Conservation (phyloP, 2,329 filamentous ascomycete genomes). For the Huntiella bhutanensis region DNA sequence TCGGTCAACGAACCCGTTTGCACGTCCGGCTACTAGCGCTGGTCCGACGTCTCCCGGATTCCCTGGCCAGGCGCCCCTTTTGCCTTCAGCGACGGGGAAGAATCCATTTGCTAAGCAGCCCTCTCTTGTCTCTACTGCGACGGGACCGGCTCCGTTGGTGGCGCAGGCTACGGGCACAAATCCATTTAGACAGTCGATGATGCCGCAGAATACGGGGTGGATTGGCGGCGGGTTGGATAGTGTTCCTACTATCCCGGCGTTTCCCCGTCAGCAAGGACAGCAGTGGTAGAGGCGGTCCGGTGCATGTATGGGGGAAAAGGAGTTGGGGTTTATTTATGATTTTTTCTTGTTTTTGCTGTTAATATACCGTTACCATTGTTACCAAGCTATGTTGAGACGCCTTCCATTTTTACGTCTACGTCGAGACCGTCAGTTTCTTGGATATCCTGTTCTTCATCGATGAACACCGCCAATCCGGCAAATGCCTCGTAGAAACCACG, state of each 20-base stretch:
- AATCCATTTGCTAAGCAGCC: conserved; percentile 38
- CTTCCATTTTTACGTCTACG: neutral
- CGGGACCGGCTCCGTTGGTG: conserved; percentile 32
- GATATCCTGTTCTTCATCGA: conserved; percentile 50
- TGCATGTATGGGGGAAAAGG: neutral
- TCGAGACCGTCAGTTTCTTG: neutral
- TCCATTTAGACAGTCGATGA: conserved; percentile 82
- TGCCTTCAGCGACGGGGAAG: conserved; percentile 32
- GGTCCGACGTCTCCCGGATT: conserved; percentile 1
- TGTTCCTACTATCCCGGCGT: conserved; percentile 62
- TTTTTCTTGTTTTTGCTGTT: conserved; percentile 6
- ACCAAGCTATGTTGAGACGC: neutral
- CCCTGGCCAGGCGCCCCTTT: conserved; percentile 20
- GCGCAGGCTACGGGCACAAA: conserved; percentile 82
- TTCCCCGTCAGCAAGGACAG: conserved; percentile 48
- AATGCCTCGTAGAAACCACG: conserved; percentile 78
- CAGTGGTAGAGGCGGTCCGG: conserved; percentile 30
- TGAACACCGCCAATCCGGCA: conserved; percentile 68
- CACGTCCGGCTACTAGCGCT: conserved; percentile 27
- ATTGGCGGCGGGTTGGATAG: conserved; percentile 65
- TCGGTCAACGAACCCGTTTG: conserved; percentile 75
- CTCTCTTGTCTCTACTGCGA: conserved; percentile 19
- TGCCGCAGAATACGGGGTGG: conserved; percentile 80
- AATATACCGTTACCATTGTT: conserved; percentile 2
- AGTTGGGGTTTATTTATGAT: conserved; percentile 1